Conservation (phyloP, 345 rosid genomes). For the Sonneratia alba region DNA sequence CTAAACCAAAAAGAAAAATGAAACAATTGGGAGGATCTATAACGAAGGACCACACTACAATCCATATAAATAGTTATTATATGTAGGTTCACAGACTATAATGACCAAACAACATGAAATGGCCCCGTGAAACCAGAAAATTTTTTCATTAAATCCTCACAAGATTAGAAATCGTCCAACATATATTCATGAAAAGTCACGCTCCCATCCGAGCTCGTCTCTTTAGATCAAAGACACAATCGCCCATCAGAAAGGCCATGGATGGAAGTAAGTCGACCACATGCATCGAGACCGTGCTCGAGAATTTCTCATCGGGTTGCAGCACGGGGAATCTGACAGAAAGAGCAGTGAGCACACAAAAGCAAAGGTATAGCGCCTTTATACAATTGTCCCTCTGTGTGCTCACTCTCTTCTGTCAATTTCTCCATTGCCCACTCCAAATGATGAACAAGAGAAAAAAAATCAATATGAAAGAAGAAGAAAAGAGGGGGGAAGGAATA, state of each 20-base stretch:
- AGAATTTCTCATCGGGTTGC: not conserved
- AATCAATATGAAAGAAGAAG: not conserved
- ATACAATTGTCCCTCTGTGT: constrained; percentile 71
- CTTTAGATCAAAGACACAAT: not conserved
- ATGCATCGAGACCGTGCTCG: not conserved
- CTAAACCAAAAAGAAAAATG: not conserved
- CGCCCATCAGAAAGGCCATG: not conserved
- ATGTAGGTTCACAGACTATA: not conserved
- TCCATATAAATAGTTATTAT: not conserved
- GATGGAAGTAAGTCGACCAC: not conserved
- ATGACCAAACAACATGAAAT: not conserved
- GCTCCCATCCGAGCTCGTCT: not conserved
- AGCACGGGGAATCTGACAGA: constrained; percentile 38
- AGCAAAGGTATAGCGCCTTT: constrained; percentile 43
- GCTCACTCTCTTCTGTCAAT: constrained; percentile 99
- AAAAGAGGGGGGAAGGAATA: not conserved
- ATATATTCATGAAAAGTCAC: not conserved
- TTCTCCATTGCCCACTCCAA: constrained; percentile 33
- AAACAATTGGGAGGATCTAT: not conserved
- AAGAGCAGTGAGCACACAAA: constrained; percentile 94
- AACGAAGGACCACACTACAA: not conserved
- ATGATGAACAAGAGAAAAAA: not conserved
- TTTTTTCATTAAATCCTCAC: not conserved
- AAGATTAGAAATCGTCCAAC: not conserved
- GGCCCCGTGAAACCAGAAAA: not conserved